Conservation (phyloP, 495 filamentous ascomycete species). For the Penicillium odoratum region DNA sequence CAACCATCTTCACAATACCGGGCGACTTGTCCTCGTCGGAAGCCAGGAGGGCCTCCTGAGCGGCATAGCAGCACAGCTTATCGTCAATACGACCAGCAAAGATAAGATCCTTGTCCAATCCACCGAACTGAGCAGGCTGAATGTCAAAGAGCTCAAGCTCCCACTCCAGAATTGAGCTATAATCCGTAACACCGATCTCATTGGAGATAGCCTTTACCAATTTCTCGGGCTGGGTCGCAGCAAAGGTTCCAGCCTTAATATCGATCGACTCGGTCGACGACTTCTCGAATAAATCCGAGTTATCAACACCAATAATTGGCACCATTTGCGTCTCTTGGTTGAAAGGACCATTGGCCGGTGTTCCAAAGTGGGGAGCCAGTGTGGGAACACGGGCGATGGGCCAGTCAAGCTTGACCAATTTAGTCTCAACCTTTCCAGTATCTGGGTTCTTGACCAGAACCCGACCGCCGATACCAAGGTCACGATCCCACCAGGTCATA, state of each 20-base stretch:
- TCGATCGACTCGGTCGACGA: constrained; percentile 26
- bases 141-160: constrained; percentile 95
- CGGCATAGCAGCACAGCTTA: constrained; percentile 92
- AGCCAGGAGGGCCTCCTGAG: constrained; percentile 79
- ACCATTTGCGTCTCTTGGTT: constrained; percentile 94
- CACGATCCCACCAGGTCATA: constrained; percentile 90
- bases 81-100: constrained; percentile 95
- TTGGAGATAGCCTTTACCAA: constrained; percentile 80
- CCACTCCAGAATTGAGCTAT: constrained; percentile 82
- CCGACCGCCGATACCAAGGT: constrained; percentile 84
- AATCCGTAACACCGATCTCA: constrained; percentile 68
- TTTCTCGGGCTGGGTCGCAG: constrained; percentile 75
- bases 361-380: constrained; percentile 90
- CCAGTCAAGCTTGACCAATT: constrained; percentile 88
- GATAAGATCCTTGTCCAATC: constrained; percentile 90
- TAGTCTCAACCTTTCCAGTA: constrained; percentile 76
- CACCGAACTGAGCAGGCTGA: constrained; percentile 81
- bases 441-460: constrained; percentile 75
- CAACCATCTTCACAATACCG: constrained; percentile 77
- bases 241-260: constrained; percentile 60
- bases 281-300: constrained; percentile 54
- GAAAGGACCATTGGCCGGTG: constrained; percentile 70
- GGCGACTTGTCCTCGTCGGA: constrained; percentile 52
- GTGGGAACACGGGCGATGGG: constrained; percentile 92
- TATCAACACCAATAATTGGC: constrained; percentile 88